Evolutionary conservation across 352 stramenopile species (phyloP), one percentile per base, ranked within the genome.

Genomic region (Globisporangium middletonii): DNA sequence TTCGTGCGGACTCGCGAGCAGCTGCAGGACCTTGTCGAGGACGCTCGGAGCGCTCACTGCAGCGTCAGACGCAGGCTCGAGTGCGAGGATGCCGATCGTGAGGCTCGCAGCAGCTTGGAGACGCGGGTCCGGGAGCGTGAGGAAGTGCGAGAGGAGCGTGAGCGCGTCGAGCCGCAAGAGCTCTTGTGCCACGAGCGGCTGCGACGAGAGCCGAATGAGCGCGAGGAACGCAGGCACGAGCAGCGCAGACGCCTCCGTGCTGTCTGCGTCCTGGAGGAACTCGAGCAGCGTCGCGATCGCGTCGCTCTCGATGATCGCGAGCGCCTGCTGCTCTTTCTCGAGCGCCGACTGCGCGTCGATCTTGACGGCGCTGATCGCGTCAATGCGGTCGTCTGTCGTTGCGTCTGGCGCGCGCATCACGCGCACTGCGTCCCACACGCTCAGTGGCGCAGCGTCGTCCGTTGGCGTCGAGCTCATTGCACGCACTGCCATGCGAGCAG

Each of bases 21-120:
- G 67, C 35, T 71, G 53, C 33, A 87, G 56, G 19, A 75, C 66
- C 28, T 68, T 72, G 2, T 68, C 60, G 3, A 88, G 63, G 23
- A 91, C 69, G 9, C 57, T 23, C 16, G 58, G 30, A 28, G 68
- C 75, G 42, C 71, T 68, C 26, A 88, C 53, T 8, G 60, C 56
- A 2, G 58, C 50, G 33, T 63, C 63, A 5, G 67, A 62, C 41
- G 60, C 60, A 0, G 69, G 54, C 4, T 83, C 77, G 7, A 88
- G 68, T 43, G 81, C 81, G 50, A 91, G 37, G 50, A 87, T 87
- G 54, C 81, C 81, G 26, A 91, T 67, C 49, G 59, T 71, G 35
- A 91, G 65, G 35, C 75, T 86, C 16, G 81, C 75, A 4, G 81
- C 81, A 2, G 73, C 73, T 57, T 88, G 77, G 11, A 91, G 73